These are phyloP conservation scores for Globisporangium cylindrosporum DNA, from an alignment of 352 stramenopile species.

Conservation along the genomic window DNA sequence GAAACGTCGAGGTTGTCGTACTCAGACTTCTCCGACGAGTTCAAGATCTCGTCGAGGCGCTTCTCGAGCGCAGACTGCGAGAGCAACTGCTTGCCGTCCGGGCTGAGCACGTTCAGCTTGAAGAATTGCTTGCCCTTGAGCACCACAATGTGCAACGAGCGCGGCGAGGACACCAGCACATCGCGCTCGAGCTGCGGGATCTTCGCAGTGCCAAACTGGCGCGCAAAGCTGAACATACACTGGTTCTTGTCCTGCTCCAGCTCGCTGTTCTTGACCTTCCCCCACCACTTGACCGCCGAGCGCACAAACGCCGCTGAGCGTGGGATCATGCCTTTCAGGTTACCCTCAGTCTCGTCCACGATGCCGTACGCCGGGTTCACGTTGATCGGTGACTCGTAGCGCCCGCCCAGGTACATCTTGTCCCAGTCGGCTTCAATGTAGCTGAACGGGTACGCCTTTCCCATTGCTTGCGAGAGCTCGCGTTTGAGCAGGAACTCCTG, in stretches of 20 bases:
- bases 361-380: conserved; percentile 89
- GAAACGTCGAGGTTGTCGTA: conserved; percentile 67
- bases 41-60: conserved; percentile 67
- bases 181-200: conserved; percentile 74
- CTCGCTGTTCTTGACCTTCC: conserved; percentile 84
- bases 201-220: conserved; percentile 85
- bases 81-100: conserved; percentile 78
- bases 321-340: conserved; percentile 62
- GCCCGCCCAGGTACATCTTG: conserved; percentile 88
- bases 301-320: conserved; percentile 77
- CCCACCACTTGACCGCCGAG: conserved; percentile 87
- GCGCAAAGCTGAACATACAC: conserved; percentile 88
- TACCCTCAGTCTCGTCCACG: conserved; percentile 75
- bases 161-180: conserved; percentile 68
- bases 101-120: conserved; percentile 77
- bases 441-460: conserved; percentile 88
- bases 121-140: conserved; percentile 86
- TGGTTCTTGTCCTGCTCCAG: conserved; percentile 89
- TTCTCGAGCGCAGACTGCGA: conserved; percentile 67
- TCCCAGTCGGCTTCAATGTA: conserved; percentile 93
- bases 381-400: conserved; percentile 90
- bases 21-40: conserved; percentile 38
- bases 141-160: conserved; percentile 86
- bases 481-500: conserved; percentile 66
- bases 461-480: conserved; percentile 72